Percentiles rank a stretch among this genome's conserved stretches.
These are phyloP conservation scores for Strombidium stylifer DNA, from an alignment of 73 alveolate species.

Conservation along the genomic window DNA sequence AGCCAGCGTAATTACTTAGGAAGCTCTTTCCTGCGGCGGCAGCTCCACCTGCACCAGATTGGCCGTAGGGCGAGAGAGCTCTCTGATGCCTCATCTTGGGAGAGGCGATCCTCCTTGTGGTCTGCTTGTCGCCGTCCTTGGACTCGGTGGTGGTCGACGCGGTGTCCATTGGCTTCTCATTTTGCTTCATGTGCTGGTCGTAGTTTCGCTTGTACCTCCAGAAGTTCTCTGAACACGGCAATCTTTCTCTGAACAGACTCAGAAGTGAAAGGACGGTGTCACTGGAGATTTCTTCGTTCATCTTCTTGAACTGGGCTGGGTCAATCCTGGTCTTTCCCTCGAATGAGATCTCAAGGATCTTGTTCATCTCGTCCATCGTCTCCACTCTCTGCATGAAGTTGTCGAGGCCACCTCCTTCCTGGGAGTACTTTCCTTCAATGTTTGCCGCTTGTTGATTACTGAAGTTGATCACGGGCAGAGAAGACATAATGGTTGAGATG, in stretches of 20 bases:
- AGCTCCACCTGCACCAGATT: background rate
- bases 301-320: conserved; percentile 26
- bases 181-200: conserved; percentile 11
- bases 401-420: conserved; percentile 60
- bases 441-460: background rate
- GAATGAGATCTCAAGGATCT: conserved; percentile 48
- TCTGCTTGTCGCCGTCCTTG: background rate
- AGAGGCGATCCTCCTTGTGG: conserved; percentile 30
- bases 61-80: conserved; percentile 25
- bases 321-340: conserved; percentile 20
- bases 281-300: conserved; percentile 46
- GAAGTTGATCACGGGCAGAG: conserved; percentile 42
- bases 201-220: conserved; percentile 41
- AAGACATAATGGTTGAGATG: conserved; percentile 60
- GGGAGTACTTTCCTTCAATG: conserved; percentile 42
- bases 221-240: conserved; percentile 59
- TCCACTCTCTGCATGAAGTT: conserved; percentile 37
- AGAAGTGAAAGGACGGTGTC: conserved; percentile 52
- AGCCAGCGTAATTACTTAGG: no score
- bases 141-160: background rate
- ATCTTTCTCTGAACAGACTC: conserved; percentile 38
- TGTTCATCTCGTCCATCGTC: conserved; percentile 36
- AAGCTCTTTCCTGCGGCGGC: no score
- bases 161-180: no score
- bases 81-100: conserved; percentile 26